Evolutionary conservation across 441 rosid species (phyloP).

Genomic region (Erodium moschatum): DNA sequence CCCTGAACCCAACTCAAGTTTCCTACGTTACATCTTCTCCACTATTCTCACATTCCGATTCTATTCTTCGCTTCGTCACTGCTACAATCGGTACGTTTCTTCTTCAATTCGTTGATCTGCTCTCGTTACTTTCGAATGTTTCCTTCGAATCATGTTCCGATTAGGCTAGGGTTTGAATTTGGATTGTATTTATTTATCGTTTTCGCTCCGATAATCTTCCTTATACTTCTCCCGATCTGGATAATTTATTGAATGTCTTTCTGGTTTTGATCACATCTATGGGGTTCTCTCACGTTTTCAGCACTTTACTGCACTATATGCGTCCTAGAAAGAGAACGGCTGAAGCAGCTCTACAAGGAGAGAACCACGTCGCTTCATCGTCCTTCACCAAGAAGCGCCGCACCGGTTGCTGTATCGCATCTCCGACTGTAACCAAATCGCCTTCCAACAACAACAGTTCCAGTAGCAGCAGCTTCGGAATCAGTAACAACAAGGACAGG

Average conservation of each 20-base stretch:
- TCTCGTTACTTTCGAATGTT: too few species aligned
- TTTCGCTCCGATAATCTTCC: too few species aligned
- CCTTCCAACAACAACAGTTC: constrained; percentile 13
- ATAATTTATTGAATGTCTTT: neutral
- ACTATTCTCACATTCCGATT: too few species aligned
- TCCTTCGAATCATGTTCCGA: too few species aligned
- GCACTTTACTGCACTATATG: constrained; percentile 54
- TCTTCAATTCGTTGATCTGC: too few species aligned
- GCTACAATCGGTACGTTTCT: too few species aligned
- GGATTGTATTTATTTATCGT: too few species aligned
- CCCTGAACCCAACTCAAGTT: too few species aligned
- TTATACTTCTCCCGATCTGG: too few species aligned
- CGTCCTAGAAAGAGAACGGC: constrained; percentile 53
- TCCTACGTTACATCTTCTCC: too few species aligned
- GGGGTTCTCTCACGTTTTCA: constrained; percentile 33
- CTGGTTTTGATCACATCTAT: constrained; percentile 12
- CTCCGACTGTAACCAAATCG: constrained; percentile 19
- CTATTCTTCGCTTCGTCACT: too few species aligned
- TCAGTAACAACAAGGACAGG: neutral
- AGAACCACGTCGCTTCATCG: constrained; percentile 25
- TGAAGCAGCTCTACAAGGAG: constrained; percentile 35
- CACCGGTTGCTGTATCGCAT: neutral
- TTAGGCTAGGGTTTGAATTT: too few species aligned
- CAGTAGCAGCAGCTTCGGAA: constrained; percentile 2
- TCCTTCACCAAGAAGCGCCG: constrained; percentile 44